Evolutionary conservation across 2,329 filamentous ascomycete species (phyloP).

Genomic region (Venturia aucupariae): DNA sequence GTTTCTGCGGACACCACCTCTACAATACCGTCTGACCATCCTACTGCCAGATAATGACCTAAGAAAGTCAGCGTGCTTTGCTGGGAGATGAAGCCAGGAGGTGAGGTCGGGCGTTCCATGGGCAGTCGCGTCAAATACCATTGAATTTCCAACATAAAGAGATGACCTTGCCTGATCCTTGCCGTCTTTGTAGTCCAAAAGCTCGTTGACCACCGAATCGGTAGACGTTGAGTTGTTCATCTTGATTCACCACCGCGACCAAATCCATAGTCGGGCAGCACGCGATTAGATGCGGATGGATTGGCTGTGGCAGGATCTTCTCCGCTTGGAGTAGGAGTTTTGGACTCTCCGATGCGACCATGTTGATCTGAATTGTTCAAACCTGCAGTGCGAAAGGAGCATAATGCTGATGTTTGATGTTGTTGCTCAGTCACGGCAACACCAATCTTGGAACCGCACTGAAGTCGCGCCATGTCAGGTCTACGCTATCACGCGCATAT

Average conservation of each 20-base stretch:
- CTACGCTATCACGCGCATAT: not conserved
- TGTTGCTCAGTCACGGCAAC: not conserved
- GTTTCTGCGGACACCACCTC: constrained; percentile 71
- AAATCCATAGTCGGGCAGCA: constrained; percentile 84
- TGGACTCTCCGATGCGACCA: constrained; percentile 6
- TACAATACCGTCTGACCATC: constrained; percentile 72
- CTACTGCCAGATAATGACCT: constrained; percentile 72
- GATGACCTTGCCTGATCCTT: constrained; percentile 26
- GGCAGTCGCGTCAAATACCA: constrained; percentile 21
- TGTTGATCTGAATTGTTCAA: not conserved
- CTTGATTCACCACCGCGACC: constrained; percentile 60
- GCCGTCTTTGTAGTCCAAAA: constrained; percentile 42
- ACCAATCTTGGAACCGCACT: too few species aligned
- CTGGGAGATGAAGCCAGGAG: not conserved
- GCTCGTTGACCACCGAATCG: constrained; percentile 67
- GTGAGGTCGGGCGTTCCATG: not conserved
- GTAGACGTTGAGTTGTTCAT: constrained; percentile 64
- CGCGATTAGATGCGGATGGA: constrained; percentile 41
- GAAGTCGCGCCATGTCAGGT: too few species aligned
- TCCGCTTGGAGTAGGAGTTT: constrained; percentile 30
- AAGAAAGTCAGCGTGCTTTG: constrained; percentile 7
- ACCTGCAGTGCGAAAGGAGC: not conserved
- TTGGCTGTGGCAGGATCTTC: constrained; percentile 31
- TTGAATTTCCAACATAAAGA: constrained; percentile 39
- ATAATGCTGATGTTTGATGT: constrained; percentile 2